These are phyloP conservation scores for Lumnitzera littorea DNA, from an alignment of 345 rosid genomes.

Conservation along the genomic window DNA sequence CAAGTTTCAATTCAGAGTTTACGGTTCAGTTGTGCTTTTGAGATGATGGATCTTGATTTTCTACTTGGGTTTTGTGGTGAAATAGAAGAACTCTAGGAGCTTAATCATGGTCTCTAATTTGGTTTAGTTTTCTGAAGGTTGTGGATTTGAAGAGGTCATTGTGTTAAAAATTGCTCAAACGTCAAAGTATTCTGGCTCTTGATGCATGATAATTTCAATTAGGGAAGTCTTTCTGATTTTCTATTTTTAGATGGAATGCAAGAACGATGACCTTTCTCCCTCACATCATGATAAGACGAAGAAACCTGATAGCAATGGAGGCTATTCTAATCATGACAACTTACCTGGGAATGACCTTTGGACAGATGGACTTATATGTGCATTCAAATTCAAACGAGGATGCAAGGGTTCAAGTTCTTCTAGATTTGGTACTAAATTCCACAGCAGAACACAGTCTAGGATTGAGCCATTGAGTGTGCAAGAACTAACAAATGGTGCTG, in stretches of 20 bases:
- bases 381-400: conserved; percentile 65
- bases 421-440: conserved; percentile 21
- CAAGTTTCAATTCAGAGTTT: too few relatives aligned
- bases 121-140: too few relatives aligned
- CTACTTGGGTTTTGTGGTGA: too few relatives aligned
- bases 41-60: too few relatives aligned
- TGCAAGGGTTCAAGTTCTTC: conserved; percentile 19
- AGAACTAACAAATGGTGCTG: conserved; percentile 16
- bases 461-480: conserved; percentile 15
- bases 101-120: too few relatives aligned
- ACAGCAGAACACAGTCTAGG: conserved; percentile 6
- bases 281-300: conserved; percentile 16
- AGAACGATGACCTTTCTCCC: conserved; percentile 14
- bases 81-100: too few relatives aligned
- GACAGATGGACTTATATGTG: conserved; percentile 87
- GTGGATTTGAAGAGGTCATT: too few relatives aligned
- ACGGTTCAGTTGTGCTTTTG: too few relatives aligned
- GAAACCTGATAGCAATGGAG: conserved; percentile 23
- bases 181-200: too few relatives aligned
- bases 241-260: conserved; percentile 8
- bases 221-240: too few relatives aligned
- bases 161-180: too few relatives aligned
- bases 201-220: too few relatives aligned
- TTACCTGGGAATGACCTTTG: conserved; percentile 54
- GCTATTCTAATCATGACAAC: conserved; percentile 23